Base-by-base conservation (phyloP, 179 eudicot species). In the Patellifolia procumbens region DNA sequence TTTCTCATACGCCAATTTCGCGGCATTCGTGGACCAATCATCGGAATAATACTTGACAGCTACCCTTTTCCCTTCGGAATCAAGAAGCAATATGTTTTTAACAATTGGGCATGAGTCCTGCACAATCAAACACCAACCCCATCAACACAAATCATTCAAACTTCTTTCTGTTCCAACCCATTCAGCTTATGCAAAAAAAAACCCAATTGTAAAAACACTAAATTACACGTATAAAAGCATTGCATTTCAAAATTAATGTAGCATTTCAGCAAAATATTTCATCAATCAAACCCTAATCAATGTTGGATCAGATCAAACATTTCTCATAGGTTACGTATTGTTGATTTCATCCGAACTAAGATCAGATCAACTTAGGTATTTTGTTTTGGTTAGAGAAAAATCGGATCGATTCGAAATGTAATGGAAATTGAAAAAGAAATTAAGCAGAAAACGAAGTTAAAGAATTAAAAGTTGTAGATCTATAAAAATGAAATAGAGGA, bases 1-100 rank as follows among this genome's bases (percentile, higher is more conserved):
- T 82, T 92, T 92, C 88, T 92, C 97, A 77, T 87, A 92, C 67
- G 90, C 88, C 78, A 86, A 86, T 82, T 89, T 90, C 4, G 95
- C 87, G 29, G 79, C 77, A 75, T 89, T 88, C 5, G 97, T 92
- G 7, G 93, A 85, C 97, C 97, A 92, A 39, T 92, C 97, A 79
- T 92, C 97, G 0, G 90, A 82, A 79, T 84, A 92, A 81, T 89
- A 92, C 81, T 90, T 92, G 48, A 83, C 88, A 61, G 97, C 97
- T 19, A 92, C 85, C 39, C 97, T 87, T 37, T 86, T 90, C 53
- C 97, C 94, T 76, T 92, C 94, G 0, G 94, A 90, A 88, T 92
- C 97, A 32, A 92, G 85, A 39, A 92, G 79, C 81, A 92, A 76
- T 46, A 92, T 84, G 78, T 86, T 89, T 83, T 90, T 92, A 48